phyloP scores from a whole-genome alignment of 345 rosid species.

The Rubroshorea leprosula region DNA sequence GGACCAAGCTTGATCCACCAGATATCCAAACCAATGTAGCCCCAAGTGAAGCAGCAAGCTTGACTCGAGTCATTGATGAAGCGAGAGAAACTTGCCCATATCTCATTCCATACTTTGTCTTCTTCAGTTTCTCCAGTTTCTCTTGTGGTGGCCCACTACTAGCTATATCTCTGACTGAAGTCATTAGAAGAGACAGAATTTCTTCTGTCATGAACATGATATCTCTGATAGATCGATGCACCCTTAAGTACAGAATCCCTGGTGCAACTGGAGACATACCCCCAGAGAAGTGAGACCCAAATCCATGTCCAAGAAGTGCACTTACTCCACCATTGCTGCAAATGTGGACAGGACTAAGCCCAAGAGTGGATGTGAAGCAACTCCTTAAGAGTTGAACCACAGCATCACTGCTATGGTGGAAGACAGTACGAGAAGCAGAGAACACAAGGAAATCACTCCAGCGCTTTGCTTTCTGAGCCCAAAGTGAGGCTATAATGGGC shows the following conservation, averaged over 20 bases:
- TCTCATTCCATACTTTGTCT: slow-evolving; percentile 53
- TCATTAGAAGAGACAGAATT: slow-evolving; percentile 73
- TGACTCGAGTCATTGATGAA: slow-evolving; percentile 70
- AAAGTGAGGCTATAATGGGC: slow-evolving; percentile 78
- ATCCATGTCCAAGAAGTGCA: slow-evolving; percentile 92
- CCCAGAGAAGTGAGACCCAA: slow-evolving; percentile 72
- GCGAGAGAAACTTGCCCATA: slow-evolving; percentile 80
- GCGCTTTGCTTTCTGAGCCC: slow-evolving; percentile 95
- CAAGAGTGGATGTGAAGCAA: slow-evolving; percentile 79
- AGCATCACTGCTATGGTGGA: slow-evolving; percentile 85
- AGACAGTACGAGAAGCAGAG: slow-evolving; percentile 86
- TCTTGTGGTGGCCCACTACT: slow-evolving; percentile 43
- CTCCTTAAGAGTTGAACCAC: slow-evolving; percentile 82
- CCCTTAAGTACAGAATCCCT: slow-evolving; percentile 75
- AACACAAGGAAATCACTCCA: slow-evolving; percentile 90
- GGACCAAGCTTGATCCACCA: slow-evolving; percentile 70
- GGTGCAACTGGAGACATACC: slow-evolving; percentile 90
- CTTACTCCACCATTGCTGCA: slow-evolving; percentile 75
- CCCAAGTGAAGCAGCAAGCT: slow-evolving; percentile 83
- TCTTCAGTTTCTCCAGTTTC: slow-evolving; percentile 54
- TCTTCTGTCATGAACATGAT: slow-evolving; percentile 79
- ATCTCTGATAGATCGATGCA: slow-evolving; percentile 65
- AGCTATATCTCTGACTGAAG: slow-evolving; percentile 72
- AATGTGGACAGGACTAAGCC: slow-evolving; percentile 49
- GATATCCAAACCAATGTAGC: slow-evolving; percentile 86